Evolutionary conservation across 345 rosid genomes (phyloP).

Genomic region (Erysimum cheiranthoides): DNA sequence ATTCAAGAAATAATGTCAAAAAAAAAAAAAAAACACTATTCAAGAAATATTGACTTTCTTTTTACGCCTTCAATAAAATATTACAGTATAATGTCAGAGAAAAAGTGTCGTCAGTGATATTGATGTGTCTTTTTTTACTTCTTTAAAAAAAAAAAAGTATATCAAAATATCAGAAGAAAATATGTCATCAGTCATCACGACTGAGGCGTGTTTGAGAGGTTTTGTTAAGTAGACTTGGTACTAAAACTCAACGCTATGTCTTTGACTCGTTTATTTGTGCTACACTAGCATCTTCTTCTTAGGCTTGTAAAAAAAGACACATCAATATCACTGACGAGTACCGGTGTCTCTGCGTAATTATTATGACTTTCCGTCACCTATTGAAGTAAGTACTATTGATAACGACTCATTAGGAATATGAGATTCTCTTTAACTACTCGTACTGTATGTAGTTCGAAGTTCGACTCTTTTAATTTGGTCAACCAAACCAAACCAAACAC

Average conservation of each 20-base stretch:
- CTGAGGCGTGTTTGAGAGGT: conserved; percentile 27
- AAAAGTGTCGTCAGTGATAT: background rate
- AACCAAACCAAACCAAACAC: background rate
- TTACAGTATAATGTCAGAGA: conserved; percentile 1
- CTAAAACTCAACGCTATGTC: conserved; percentile 16
- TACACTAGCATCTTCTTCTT: background rate
- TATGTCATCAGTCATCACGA: conserved; percentile 3
- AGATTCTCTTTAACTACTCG: background rate
- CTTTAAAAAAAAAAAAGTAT: background rate
- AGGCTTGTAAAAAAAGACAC: no score
- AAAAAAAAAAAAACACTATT: no score
- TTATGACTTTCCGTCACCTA: no score
- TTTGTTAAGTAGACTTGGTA: background rate
- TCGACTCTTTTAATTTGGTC: background rate
- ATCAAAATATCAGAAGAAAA: conserved; percentile 2
- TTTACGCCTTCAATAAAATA: background rate
- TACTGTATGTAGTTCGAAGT: no score
- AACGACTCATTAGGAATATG: background rate
- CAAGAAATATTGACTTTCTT: background rate
- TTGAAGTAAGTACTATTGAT: background rate
- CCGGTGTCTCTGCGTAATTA: no score
- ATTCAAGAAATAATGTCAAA: no score
- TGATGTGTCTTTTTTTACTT: background rate
- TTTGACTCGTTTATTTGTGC: background rate
- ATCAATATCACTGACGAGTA: no score